A percentile compares a stretch with the other conserved stretches of the same genome.
Conservation (phyloP, 108 stramenopile genomes). For the Schizochytrium sp. region DNA sequence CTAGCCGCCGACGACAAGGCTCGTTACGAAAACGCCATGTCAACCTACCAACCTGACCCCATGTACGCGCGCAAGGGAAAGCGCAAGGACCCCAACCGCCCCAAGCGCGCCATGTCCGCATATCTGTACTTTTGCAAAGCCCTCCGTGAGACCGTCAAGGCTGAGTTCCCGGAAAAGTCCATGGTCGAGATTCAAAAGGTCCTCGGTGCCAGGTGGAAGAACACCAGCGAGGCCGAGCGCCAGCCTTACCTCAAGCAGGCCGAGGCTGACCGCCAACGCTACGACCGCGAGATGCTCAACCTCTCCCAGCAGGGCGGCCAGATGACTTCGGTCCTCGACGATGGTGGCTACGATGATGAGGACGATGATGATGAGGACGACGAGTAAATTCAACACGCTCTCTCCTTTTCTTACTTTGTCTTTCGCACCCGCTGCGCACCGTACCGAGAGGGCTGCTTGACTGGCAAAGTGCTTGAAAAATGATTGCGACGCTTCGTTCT, state of each 20-base stretch:
- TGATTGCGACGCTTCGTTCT: too few species aligned
- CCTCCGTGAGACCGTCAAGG: neutral
- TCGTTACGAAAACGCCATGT: conserved; percentile 16
- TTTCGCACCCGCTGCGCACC: too few species aligned
- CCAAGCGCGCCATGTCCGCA: conserved; percentile 8
- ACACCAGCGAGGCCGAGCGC: conserved; percentile 8
- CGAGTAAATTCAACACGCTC: neutral
- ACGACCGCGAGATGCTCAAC: conserved; percentile 18
- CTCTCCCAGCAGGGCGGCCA: neutral
- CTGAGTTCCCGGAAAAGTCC: neutral
- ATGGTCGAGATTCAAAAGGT: conserved; percentile 18
- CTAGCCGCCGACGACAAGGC: conserved; percentile 3
- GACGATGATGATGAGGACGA: conserved; percentile 8
- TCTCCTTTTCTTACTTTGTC: neutral
- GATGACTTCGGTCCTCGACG: neutral
- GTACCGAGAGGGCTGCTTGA: too few species aligned
- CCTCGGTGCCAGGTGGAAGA: neutral
- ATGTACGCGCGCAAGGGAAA: neutral
- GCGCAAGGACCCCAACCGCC: neutral
- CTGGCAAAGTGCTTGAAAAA: too few species aligned
- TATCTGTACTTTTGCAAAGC: conserved; percentile 17
- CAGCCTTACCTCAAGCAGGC: neutral
- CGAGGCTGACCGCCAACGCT: conserved; percentile 2
- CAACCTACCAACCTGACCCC: neutral
- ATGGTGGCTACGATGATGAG: neutral